A percentile compares a stretch with the other conserved stretches of the same genome.
Evolutionary conservation across 2,329 filamentous ascomycete genomes (phyloP).

Genomic region (Venturia oleaginea): DNA sequence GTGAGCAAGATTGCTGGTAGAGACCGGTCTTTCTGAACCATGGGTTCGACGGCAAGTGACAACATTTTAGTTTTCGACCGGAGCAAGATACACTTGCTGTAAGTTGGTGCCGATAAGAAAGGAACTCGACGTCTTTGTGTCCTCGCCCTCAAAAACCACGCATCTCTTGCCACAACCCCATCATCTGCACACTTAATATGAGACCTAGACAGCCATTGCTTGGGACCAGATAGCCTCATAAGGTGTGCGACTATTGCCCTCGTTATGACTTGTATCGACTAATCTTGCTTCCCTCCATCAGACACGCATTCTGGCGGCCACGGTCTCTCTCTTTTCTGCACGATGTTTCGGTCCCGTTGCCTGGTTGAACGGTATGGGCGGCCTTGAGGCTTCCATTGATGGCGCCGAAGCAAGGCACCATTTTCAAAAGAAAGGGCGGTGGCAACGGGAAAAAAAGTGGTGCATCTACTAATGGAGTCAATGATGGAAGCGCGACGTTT

Average conservation of each 20-base stretch:
- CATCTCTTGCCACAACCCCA: neutral
- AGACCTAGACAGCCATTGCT: neutral
- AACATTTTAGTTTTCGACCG: neutral
- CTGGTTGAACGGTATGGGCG: neutral
- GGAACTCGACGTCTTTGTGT: neutral
- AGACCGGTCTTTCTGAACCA: neutral
- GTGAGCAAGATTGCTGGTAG: neutral
- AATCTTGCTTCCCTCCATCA: neutral
- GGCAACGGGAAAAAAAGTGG: neutral
- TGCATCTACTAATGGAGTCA: neutral
- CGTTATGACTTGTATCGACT: neutral
- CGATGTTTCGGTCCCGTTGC: neutral
- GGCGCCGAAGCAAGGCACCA: neutral
- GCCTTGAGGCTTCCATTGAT: neutral
- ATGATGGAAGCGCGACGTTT: neutral
- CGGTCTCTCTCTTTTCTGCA: neutral
- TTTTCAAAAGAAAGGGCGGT: neutral
- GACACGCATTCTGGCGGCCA: neutral
- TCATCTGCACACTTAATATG: neutral
- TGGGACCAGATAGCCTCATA: neutral
- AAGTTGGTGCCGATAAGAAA: neutral
- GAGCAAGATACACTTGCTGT: neutral
- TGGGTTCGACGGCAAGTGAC: neutral
- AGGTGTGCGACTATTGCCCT: neutral
- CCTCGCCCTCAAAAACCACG: neutral